Base-by-base conservation (phyloP, 2,329 filamentous ascomycete species). In the Westerdykella ornata region DNA sequence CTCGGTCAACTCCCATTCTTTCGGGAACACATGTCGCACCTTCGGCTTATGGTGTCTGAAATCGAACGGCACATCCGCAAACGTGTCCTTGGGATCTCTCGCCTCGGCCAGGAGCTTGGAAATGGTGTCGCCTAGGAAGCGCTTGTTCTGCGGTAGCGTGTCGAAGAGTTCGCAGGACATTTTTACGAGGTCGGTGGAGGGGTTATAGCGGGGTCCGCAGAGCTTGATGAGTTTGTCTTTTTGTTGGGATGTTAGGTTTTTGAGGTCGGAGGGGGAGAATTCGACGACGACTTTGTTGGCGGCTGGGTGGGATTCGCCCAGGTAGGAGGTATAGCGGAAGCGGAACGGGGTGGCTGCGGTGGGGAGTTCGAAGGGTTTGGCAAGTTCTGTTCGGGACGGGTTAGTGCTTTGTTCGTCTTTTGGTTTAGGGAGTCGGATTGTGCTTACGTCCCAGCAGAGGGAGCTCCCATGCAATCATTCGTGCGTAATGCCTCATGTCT, bases 271-370 rank as follows among this genome's bases (percentile, higher is more conserved):
- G 13, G 85, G 82, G 49, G 76, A 80, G 68, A 97, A 94, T 63
- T 96, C 86, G 41, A 97, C 81, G 11, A 97, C 89, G 15, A 98
- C 89, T 73, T 98, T 98, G 62, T 81, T 82, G 68, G 88, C 81
- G 2, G 90, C 88, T 0, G 92, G 90, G 69, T 98, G 94, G 42
- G 78, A 73, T 69, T 97, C 92, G 57, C 90, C 90, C 77, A 98
- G 84, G 70, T 97, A 97, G 29, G 84, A 89, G 13, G 92, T 98
- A 73, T 95, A 96, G 57, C 92, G 84, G 80, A 96, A 98, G 57
- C 90, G 84, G 43, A 98, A 79, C 35, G 88, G 80, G 54, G 85
- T 75, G 35, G 80, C 67, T 20, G 74, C 66, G 12, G 77, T 75
- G 2, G 90, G 88, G 2, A 81, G 78, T 46, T 75, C 69, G 65